Base-by-base conservation (phyloP, 495 filamentous ascomycete species). In the Chaetomium fimeti region DNA sequence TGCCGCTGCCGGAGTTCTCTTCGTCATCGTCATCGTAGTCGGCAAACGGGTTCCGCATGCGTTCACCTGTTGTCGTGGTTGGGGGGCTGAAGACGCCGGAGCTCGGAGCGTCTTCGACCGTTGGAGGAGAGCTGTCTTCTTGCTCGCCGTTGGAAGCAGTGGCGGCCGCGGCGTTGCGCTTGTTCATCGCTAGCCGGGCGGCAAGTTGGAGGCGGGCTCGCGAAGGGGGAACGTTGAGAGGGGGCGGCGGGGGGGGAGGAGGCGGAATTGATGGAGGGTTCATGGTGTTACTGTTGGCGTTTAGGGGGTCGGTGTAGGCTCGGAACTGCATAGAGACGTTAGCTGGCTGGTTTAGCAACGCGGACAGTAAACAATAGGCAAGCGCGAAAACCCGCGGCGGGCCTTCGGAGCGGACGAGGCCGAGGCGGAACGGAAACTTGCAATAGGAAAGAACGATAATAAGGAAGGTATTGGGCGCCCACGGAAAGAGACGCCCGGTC, bases 201-300 rank as follows among this genome's bases (percentile, higher is more conserved):
- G 91, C 91, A 20, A 97, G 82, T 75, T 95, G 92, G 22, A 91
- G 83, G 20, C 92, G 86, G 22, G 92, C 92, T n/a, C 92, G 85
- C 3, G 91, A 93, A 3, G 92, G 92, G 12, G 89, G 88, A 25
- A 92, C 84, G 69, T 92, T 91, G 42, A 90, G 81, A 6, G 88
- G 88, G 5, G 88, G 85, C 1, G 88, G 88, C 0, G 84, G 81
- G 11, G 84, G 82, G 0, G 83, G 81, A 0, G 80, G 77, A 18
- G 82, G 77, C 22, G 82, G 78, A 53, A 82, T 76, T 20, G 80
- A 80, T 3, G 81, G 82, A 15, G 82, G 81, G 55, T 78, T 78
- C 61, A 83, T 71, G 32, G 78, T 77, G 28, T 74, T 67, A 5
- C 71, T 70, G 55, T 66, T 61, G 32, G 72, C 65, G 59, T 81